Percentiles rank a stretch among this genome's conserved stretches.
These are phyloP conservation scores for Mariannaea elegans DNA, from an alignment of 2,329 filamentous ascomycete species.

Conservation along the genomic window DNA sequence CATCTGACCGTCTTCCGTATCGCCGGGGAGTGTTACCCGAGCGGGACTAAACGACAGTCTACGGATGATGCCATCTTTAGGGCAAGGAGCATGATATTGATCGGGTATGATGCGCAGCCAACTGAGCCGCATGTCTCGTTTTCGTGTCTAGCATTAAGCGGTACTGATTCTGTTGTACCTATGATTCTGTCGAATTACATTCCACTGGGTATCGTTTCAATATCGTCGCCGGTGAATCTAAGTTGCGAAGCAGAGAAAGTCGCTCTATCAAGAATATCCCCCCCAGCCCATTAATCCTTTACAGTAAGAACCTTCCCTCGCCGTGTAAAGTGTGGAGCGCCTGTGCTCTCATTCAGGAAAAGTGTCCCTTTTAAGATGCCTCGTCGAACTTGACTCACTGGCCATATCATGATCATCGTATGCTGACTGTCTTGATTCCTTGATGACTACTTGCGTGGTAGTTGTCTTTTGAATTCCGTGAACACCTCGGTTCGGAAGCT, in stretches of 20 bases:
- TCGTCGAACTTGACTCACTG: constrained; percentile 36
- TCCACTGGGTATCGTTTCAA: not conserved
- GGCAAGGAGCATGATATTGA: not conserved
- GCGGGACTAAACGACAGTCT: not conserved
- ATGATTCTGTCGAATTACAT: constrained; percentile 1
- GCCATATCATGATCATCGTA: constrained; percentile 31
- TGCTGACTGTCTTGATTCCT: constrained; percentile 27
- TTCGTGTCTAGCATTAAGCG: constrained; percentile 2
- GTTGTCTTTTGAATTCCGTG: constrained; percentile 39
- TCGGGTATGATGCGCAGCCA: not conserved
- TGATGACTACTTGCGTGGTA: constrained; percentile 35
- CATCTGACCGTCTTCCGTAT: constrained; percentile 1
- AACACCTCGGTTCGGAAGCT: constrained; percentile 23
- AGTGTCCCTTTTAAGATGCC: constrained; percentile 32
- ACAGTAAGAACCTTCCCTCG: not conserved
- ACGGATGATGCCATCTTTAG: not conserved
- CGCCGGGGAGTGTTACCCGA: not conserved
- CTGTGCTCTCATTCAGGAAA: constrained; percentile 27
- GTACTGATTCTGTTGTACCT: not conserved
- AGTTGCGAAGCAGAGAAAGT: constrained; percentile 10
- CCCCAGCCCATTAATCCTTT: constrained; percentile 2
- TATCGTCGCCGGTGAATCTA: constrained; percentile 15
- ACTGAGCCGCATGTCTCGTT: not conserved
- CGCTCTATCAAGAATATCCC: not conserved
- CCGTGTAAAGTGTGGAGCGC: not conserved